A percentile compares a stretch with the other conserved stretches of the same genome.
These are phyloP conservation scores for Whalleya microplaca DNA, from an alignment of 2,329 filamentous ascomycete species.

Conservation along the genomic window DNA sequence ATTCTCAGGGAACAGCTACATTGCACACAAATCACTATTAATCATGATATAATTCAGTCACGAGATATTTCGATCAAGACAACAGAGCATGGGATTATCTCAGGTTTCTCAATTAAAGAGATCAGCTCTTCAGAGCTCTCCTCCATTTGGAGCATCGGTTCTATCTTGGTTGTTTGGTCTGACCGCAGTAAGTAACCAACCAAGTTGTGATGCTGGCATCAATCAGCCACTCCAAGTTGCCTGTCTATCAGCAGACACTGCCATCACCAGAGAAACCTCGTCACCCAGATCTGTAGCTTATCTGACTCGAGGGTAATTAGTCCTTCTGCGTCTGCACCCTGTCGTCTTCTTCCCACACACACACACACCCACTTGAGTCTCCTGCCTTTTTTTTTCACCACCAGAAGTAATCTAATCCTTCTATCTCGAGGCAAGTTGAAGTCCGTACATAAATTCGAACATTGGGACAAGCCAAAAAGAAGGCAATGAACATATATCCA, in stretches of 20 bases:
- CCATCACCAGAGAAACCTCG: background rate
- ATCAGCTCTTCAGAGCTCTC: constrained; percentile 12
- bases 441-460: constrained; percentile 13
- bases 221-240: constrained; percentile 4
- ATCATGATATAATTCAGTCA: background rate
- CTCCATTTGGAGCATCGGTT: constrained; percentile 10
- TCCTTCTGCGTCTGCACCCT: constrained; percentile 4
- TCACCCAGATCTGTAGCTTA: constrained; percentile 6
- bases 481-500: constrained; percentile 27
- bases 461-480: constrained; percentile 27
- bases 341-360: too few species aligned
- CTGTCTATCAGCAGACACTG: constrained; percentile 9
- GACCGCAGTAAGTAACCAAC: constrained; percentile 3
- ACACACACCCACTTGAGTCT: constrained; percentile 5
- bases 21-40: too few species aligned
- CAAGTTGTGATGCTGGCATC: constrained; percentile 4
- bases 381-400: constrained; percentile 10
- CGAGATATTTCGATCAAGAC: background rate
- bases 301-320: constrained; percentile 9
- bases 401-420: constrained; percentile 15
- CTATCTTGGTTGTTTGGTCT: constrained; percentile 9
- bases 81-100: constrained; percentile 1
- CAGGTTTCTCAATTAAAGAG: constrained; percentile 13
- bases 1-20: background rate
- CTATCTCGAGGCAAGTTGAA: constrained; percentile 11